phyloP scores from a whole-genome alignment of 208 protist species.

The Phytomonas francai region DNA sequence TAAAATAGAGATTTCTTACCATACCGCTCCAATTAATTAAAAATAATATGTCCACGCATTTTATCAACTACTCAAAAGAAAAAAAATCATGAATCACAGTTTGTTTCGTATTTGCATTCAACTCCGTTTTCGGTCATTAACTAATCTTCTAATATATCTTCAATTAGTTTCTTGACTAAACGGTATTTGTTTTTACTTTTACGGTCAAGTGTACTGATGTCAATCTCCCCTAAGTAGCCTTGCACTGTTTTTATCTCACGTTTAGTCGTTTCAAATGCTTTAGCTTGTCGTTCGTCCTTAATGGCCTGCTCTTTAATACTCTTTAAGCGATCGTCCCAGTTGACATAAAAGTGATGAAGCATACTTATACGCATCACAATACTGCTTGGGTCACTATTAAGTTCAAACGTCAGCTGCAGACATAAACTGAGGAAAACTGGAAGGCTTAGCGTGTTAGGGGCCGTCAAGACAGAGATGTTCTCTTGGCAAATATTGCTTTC shows the following conservation, averaged over 20 bases:
- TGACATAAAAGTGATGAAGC: conserved; percentile 74
- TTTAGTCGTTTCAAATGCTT: conserved; percentile 46
- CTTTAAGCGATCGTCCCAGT: conserved; percentile 82
- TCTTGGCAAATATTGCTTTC: conserved; percentile 64
- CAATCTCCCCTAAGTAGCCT: conserved; percentile 33
- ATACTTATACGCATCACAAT: conserved; percentile 66
- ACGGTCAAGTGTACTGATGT: conserved; percentile 49
- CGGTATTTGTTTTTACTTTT: conserved; percentile 65
- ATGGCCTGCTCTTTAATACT: conserved; percentile 43
- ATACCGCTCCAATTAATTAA: neutral
- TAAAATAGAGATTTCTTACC: neutral
- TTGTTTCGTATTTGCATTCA: conserved; percentile 2
- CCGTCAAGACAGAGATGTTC: conserved; percentile 43
- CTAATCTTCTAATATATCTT: neutral
- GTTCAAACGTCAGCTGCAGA: conserved; percentile 74
- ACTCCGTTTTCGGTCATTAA: neutral
- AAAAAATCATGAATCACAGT: neutral
- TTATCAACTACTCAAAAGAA: neutral
- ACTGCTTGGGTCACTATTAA: conserved; percentile 32
- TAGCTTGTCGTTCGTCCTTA: conserved; percentile 26
- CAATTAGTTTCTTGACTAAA: conserved; percentile 59
- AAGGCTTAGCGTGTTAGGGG: conserved; percentile 50
- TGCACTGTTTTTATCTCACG: conserved; percentile 51
- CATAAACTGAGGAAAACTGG: conserved; percentile 77
- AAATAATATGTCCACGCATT: neutral